Conservation (phyloP, 306 rosid species). For the Argentina anserina region DNA sequence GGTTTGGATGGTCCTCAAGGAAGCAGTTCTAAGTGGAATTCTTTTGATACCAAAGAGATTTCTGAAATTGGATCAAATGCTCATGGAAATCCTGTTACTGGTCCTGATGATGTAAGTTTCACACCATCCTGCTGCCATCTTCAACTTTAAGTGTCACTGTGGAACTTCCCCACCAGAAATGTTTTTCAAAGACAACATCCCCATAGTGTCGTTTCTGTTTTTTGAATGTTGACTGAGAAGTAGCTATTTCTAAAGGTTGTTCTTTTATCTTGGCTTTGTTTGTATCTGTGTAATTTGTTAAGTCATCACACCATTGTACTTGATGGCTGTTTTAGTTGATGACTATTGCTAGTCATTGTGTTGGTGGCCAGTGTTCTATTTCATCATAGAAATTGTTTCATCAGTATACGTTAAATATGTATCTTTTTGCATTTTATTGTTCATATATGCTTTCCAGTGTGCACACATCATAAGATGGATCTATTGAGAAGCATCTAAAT, state of each 20-base stretch:
- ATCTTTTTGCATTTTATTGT: neutral
- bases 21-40: slow-evolving; percentile 61
- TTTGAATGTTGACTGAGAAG: neutral
- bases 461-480: neutral
- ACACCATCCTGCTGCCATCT: neutral
- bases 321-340: neutral
- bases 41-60: slow-evolving; percentile 50
- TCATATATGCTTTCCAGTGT: neutral
- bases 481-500: neutral
- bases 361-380: too few relatives aligned
- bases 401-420: neutral
- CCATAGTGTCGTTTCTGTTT: neutral
- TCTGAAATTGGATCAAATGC: slow-evolving; percentile 62
- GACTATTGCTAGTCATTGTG: neutral
- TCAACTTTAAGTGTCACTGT: neutral
- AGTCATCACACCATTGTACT: neutral
- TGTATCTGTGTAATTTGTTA: slow-evolving; percentile 4
- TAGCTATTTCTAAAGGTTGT: neutral
- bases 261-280: neutral
- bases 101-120: slow-evolving; percentile 71
- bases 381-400: too few relatives aligned
- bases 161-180: neutral
- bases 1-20: slow-evolving; percentile 79
- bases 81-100: slow-evolving; percentile 55
- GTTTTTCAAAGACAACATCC: neutral